Percentiles rank a stretch among this genome's conserved stretches.
Conservation (phyloP, 2,329 filamentous ascomycete species). For the Emydomyces testavorans region DNA sequence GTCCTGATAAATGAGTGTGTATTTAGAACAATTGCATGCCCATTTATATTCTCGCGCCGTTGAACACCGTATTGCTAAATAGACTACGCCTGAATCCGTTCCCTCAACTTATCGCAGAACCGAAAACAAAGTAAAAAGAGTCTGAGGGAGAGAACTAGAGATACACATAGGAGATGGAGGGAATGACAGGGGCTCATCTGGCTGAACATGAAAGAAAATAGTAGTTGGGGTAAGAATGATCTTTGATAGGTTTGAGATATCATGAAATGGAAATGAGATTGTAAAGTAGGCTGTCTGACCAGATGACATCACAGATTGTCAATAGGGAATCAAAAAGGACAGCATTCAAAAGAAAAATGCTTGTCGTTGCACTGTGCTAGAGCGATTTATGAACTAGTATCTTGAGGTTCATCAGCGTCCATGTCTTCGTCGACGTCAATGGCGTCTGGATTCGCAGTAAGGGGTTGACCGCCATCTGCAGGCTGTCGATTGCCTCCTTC, state of each 20-base stretch:
- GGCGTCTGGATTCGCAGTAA: constrained; percentile 65
- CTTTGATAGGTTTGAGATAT: background rate
- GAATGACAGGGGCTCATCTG: background rate
- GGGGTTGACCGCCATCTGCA: constrained; percentile 27
- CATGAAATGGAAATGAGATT: constrained; percentile 1
- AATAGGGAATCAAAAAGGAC: background rate
- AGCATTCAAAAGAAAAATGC: background rate
- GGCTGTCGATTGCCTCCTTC: constrained; percentile 47
- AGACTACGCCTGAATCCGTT: constrained; percentile 1
- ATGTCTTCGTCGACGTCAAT: constrained; percentile 62
- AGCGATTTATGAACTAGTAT: background rate
- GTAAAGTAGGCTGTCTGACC: background rate
- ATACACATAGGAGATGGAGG: background rate
- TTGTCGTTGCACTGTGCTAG: background rate
- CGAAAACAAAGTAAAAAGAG: constrained; percentile 5
- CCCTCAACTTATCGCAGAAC: background rate
- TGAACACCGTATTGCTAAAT: constrained; percentile 7
- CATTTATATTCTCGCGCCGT: constrained; percentile 3
- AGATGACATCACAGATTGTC: background rate
- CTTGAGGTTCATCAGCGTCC: constrained; percentile 9
- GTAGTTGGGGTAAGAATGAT: background rate
- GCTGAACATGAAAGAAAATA: background rate
- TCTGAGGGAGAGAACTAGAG: background rate
- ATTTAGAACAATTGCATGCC: background rate
- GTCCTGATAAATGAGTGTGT: constrained; percentile 2